These are phyloP conservation scores for Coemansia sp. DNA, from an alignment of 192 early-diverging fungal genomes.

Conservation along the genomic window DNA sequence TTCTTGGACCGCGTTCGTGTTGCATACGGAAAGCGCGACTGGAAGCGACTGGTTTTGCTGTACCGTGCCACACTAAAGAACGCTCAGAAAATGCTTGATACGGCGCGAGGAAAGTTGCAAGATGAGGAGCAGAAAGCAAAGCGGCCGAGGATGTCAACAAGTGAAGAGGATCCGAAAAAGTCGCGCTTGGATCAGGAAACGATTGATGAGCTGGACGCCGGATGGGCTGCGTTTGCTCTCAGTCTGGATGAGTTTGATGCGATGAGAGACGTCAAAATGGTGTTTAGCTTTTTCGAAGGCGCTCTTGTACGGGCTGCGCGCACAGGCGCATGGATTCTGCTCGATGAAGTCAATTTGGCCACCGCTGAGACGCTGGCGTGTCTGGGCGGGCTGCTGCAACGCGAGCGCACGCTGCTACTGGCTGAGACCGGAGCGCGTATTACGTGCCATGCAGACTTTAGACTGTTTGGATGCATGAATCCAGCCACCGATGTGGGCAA, in stretches of 20 bases:
- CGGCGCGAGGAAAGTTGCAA: conserved; percentile 8
- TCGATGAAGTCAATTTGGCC: conserved; percentile 98
- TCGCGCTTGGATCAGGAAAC: conserved; percentile 32
- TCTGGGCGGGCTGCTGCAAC: conserved; percentile 85
- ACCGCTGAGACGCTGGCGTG: conserved; percentile 94
- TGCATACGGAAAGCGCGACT: conserved; percentile 73
- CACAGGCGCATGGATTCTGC: conserved; percentile 92
- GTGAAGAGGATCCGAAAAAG: conserved; percentile 6
- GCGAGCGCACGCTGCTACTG: conserved; percentile 79
- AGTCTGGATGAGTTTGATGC: conserved; percentile 67
- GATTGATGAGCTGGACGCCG: conserved; percentile 48
- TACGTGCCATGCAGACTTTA: conserved; percentile 85
- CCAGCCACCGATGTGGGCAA: conserved; percentile 98
- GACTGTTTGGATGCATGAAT: conserved; percentile 99
- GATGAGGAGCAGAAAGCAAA: conserved; percentile 9
- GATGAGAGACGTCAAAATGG: conserved; percentile 59
- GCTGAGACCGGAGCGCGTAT: conserved; percentile 93
- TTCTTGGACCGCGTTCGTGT: conserved; percentile 82
- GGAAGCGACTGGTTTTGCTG: conserved; percentile 73
- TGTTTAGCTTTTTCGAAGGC: conserved; percentile 96
- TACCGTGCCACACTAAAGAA: conserved; percentile 65
- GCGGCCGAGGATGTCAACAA: conserved; percentile 14
- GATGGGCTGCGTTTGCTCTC: conserved; percentile 75
- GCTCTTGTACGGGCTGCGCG: conserved; percentile 85
- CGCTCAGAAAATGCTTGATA: conserved; percentile 20